These are phyloP conservation scores for Leishmania major DNA, from an alignment of 208 protist genomes.

Conservation along the genomic window DNA sequence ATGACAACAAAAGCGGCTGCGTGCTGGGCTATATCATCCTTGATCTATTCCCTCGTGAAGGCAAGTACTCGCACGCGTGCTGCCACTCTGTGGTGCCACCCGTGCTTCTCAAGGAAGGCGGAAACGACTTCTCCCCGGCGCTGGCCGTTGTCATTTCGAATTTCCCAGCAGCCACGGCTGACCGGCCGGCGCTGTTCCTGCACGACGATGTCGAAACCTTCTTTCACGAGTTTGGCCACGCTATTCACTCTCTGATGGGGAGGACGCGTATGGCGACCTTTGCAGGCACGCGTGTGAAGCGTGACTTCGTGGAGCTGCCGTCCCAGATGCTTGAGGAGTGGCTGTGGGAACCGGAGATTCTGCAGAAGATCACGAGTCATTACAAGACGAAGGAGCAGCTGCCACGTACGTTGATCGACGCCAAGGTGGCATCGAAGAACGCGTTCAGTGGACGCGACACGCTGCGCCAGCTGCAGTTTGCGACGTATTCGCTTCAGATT, in stretches of 20 bases:
- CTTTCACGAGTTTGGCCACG: conserved; percentile 93
- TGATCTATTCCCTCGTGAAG: conserved; percentile 87
- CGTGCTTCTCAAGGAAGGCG: conserved; percentile 44
- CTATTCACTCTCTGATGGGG: conserved; percentile 83
- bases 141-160: conserved; percentile 83
- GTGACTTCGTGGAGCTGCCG: conserved; percentile 91
- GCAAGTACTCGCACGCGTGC: conserved; percentile 87
- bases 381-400: conserved; percentile 82
- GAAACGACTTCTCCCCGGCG: conserved; percentile 72
- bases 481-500: conserved; percentile 76
- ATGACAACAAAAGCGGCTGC: conserved; percentile 57
- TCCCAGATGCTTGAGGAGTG: conserved; percentile 93
- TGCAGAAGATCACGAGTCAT: conserved; percentile 79
- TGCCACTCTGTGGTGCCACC: conserved; percentile 81
- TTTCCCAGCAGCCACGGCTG: conserved; percentile 65
- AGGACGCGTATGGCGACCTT: conserved; percentile 76
- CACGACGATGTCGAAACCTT: conserved; percentile 88
- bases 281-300: conserved; percentile 76
- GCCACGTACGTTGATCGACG: conserved; percentile 68
- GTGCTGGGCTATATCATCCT: conserved; percentile 82
- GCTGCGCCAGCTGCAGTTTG: conserved; percentile 82
- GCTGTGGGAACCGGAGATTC: conserved; percentile 84
- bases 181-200: conserved; percentile 76
- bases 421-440: conserved; percentile 80
- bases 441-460: conserved; percentile 68